Base-by-base conservation (phyloP, 768 basidiomycete species). In the Xerocomellus chrysenteron region DNA sequence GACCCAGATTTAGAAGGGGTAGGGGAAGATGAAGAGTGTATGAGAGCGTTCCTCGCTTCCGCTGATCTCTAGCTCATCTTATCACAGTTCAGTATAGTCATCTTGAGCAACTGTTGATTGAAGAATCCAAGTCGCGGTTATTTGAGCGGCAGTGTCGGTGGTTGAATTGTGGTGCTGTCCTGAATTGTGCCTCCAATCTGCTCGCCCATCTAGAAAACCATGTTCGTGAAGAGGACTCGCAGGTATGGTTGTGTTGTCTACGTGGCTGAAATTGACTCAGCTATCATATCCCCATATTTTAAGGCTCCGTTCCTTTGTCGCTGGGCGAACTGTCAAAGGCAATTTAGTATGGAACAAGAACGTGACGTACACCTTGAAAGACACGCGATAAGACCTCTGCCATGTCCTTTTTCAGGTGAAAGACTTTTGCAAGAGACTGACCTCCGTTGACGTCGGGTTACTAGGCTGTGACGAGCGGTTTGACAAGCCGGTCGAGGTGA, bases 271-370 rank as follows among this genome's bases (percentile, higher is more conserved):
- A 19, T 43, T 13, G 48, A 50, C 37, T 54, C 28, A 51, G 42
- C 37, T 67, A 28, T 57, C 59, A n/a, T 41, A 53, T 30, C 24
- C 12, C 14, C 35, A 50, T 21, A 13, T 30, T 48, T 50, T 21
- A 59, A 80, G 76, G 65, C 62, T n/a, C 65, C 68, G 13, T 82
- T 74, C 59, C 61, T 67, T 36, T 87, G 86, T 68, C 73, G 66
- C 45, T 89, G 88, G 88, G 73, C 77, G 17, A 72, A 73, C 30
- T 90, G 87, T 66, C 74, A 75, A n/a, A 73, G 73, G 32, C 72
- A 66, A 53, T 79, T 80, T 66, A 50, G 51, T n/a, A 63, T 65
- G 47, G 66, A 67, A 42, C 68, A 72, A 42, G 62, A 73, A 47
- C 68, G 82, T 55, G 69, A 70, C 40, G 58, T 68, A 51, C 88